Conservation (phyloP, 305 asterid genomes). For the Ajuga reptans region DNA sequence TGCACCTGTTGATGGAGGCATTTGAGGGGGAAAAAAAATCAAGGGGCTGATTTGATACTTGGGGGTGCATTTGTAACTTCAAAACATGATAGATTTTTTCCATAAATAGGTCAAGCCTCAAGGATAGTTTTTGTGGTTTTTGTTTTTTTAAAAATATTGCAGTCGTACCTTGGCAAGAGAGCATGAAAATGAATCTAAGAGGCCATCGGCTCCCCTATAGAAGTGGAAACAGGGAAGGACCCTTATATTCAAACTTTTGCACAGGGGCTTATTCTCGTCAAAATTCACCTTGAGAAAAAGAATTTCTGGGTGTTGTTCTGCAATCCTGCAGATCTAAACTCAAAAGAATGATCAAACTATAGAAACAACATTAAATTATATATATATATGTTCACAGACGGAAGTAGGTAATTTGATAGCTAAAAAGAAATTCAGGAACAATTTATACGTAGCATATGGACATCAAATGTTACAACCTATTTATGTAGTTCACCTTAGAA, state of each 20-base stretch:
- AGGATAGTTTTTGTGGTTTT: background rate
- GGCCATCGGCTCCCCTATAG: constrained; percentile 54
- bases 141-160: background rate
- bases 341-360: background rate
- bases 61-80: too few relatives aligned
- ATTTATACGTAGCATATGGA: background rate
- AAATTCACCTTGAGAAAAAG: constrained; percentile 58
- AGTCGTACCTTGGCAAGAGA: constrained; percentile 45
- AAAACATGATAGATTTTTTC: too few relatives aligned
- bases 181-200: constrained; percentile 65
- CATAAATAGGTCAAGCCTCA: background rate
- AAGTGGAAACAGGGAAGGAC: constrained; percentile 67
- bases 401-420: background rate
- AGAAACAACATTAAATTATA: background rate
- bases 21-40: too few relatives aligned
- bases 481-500: background rate
- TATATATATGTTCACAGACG: background rate
- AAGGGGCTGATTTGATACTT: too few relatives aligned
- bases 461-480: background rate
- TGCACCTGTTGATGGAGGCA: background rate
- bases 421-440: background rate
- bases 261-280: constrained; percentile 53
- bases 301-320: constrained; percentile 50
- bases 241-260: constrained; percentile 58
- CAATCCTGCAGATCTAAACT: constrained; percentile 54